Percentiles rank a stretch among this genome's conserved stretches.
Evolutionary conservation across 2,329 filamentous ascomycete genomes (phyloP).

Genomic region (Cercospora beticola): DNA sequence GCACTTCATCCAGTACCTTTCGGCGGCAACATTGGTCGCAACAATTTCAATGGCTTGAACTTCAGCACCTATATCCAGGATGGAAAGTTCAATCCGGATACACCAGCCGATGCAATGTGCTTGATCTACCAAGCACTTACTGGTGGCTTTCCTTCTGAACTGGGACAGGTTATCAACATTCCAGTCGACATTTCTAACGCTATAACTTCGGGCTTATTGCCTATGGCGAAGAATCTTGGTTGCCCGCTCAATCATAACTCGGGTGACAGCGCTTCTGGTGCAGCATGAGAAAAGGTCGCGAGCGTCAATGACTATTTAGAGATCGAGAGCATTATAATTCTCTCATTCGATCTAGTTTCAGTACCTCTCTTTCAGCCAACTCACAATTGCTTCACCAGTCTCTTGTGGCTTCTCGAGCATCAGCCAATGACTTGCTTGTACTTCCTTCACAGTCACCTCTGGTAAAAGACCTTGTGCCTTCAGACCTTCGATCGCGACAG

Average conservation of each 20-base stretch:
- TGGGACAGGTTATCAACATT: conserved; percentile 21
- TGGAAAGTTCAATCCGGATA: conserved; percentile 38
- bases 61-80: conserved; percentile 40
- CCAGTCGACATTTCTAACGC: conserved; percentile 12
- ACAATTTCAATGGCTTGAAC: conserved; percentile 24
- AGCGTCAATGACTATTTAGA: neutral
- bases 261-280: conserved; percentile 14
- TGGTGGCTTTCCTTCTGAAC: conserved; percentile 13
- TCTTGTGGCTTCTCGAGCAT: conserved; percentile 38
- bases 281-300: neutral
- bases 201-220: conserved; percentile 8
- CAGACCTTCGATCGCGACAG: conserved; percentile 20
- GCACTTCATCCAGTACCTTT: conserved; percentile 45
- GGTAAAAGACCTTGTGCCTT: conserved; percentile 17
- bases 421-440: conserved; percentile 40
- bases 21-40: conserved; percentile 34
- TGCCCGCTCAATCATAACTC: conserved; percentile 21
- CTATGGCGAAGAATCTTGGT: conserved; percentile 20
- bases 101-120: conserved; percentile 36
- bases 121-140: conserved; percentile 44
- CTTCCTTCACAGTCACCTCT: conserved; percentile 32
- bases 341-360: neutral
- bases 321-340: neutral
- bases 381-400: conserved; percentile 7
- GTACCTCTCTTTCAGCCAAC: conserved; percentile 11